phyloP scores from a whole-genome alignment of 2,329 filamentous ascomycete species.

The Fusarium equiseti region DNA sequence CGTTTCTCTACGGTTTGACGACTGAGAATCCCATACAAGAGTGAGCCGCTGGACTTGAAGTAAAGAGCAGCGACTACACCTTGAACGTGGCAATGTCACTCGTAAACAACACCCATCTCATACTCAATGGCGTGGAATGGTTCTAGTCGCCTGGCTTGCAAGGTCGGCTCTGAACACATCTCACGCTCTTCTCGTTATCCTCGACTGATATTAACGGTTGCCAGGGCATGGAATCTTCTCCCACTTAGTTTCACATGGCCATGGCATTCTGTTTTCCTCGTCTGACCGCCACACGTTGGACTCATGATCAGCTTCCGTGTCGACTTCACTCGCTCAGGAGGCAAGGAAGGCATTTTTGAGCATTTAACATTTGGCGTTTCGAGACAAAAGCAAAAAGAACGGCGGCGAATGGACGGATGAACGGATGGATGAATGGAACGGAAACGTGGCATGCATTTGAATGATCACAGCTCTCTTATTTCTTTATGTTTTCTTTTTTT shows the following conservation, averaged over 20 bases:
- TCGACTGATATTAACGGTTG: slow-evolving; percentile 15
- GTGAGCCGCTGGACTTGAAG: slow-evolving; percentile 30
- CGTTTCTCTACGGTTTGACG: slow-evolving; percentile 52
- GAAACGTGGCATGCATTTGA: slow-evolving; percentile 51
- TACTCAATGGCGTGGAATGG: slow-evolving; percentile 27
- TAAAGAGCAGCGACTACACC: slow-evolving; percentile 34
- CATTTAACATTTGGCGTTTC: slow-evolving; percentile 50
- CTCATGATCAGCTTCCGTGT: slow-evolving; percentile 41
- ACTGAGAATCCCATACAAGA: slow-evolving; percentile 53
- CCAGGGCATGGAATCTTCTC: slow-evolving; percentile 32
- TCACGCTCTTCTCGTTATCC: slow-evolving; percentile 31
- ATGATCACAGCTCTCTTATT: slow-evolving; percentile 48
- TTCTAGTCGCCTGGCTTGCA: slow-evolving; percentile 1
- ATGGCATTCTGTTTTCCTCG: slow-evolving; percentile 41
- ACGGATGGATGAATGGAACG: slow-evolving; percentile 48
- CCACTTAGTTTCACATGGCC: slow-evolving; percentile 32
- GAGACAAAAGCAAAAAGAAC: slow-evolving; percentile 50
- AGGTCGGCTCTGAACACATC: slow-evolving; percentile 3
- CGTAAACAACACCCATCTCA: slow-evolving; percentile 41
- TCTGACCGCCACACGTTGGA: slow-evolving; percentile 45
- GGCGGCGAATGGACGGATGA: slow-evolving; percentile 49
- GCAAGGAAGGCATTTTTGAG: slow-evolving; percentile 42
- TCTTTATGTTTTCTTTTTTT: slow-evolving; percentile 37
- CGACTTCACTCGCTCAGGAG: slow-evolving; percentile 29
- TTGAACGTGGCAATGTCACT: slow-evolving; percentile 35